Percentiles rank a stretch among this genome's conserved stretches.
Conservation (phyloP, 2,329 filamentous ascomycete species). For the Fragosphaeria purpurea region DNA sequence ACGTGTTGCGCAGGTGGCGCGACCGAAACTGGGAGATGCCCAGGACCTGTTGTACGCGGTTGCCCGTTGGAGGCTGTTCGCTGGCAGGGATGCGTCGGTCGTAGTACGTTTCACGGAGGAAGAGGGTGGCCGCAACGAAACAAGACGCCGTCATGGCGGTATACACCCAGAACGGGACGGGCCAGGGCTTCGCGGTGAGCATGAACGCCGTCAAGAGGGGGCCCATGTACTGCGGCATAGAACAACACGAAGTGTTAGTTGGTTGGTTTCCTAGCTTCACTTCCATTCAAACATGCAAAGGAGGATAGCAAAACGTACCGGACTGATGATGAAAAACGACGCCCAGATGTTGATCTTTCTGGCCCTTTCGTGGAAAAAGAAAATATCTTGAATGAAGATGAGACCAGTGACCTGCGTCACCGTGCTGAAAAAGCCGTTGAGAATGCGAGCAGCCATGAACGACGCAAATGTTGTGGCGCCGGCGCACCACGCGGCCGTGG, state of each 20-base stretch:
- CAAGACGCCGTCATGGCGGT: conserved; percentile 28
- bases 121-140: conserved; percentile 28
- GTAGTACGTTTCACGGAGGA: conserved; percentile 41
- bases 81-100: conserved; percentile 28
- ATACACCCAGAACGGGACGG: conserved; percentile 37
- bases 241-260: too few species aligned
- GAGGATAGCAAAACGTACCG: conserved; percentile 10
- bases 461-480: conserved; percentile 33
- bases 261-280: too few species aligned
- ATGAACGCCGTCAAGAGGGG: conserved; percentile 39
- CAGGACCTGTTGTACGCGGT: conserved; percentile 17
- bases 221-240: conserved; percentile 30
- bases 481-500: conserved; percentile 34
- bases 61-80: conserved; percentile 26
- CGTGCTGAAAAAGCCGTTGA: conserved; percentile 39
- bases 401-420: conserved; percentile 35
- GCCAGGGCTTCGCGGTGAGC: conserved; percentile 34
- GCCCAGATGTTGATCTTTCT: conserved; percentile 41
- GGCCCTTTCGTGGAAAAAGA: conserved; percentile 48
- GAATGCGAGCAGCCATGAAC: conserved; percentile 36
- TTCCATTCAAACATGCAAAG: conserved; percentile 9
- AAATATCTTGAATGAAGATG: conserved; percentile 47
- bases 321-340: conserved; percentile 15
- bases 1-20: conserved; percentile 27
- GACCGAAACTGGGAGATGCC: conserved; percentile 26